A percentile compares a stretch with the other conserved stretches of the same genome.
These are phyloP conservation scores for Pseudonitzschia pungens DNA, from an alignment of 108 stramenopile genomes.

Conservation along the genomic window DNA sequence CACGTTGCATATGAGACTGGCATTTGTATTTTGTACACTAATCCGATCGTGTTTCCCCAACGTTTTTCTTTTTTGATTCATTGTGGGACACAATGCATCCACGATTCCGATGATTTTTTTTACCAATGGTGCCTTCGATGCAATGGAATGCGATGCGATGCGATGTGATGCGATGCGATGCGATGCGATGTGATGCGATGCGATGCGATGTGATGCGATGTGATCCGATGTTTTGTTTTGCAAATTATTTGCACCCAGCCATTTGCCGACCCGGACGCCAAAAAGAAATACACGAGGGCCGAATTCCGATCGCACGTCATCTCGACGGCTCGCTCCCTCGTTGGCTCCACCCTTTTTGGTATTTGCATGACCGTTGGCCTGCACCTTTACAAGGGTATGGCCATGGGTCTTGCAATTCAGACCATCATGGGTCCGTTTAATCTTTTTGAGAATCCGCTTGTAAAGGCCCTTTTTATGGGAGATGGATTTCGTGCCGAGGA, in stretches of 20 bases:
- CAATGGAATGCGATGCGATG: neutral
- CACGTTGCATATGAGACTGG: too few relatives aligned
- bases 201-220: neutral
- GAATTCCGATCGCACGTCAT: constrained; percentile 50
- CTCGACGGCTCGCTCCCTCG: constrained; percentile 49
- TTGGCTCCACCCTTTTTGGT: constrained; percentile 76
- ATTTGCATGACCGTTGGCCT: constrained; percentile 79
- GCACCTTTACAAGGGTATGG: constrained; percentile 87
- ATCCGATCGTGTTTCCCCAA: neutral
- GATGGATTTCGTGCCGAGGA: constrained; percentile 57
- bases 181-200: neutral
- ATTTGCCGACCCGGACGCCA: constrained; percentile 33
- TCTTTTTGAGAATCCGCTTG: constrained; percentile 67
- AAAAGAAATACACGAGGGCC: constrained; percentile 75
- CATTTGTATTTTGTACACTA: neutral
- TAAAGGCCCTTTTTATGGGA: constrained; percentile 54
- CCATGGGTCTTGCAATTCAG: constrained; percentile 86
- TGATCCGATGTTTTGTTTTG: neutral
- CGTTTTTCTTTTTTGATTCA: neutral
- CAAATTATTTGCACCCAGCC: neutral
- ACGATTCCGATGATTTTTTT: neutral
- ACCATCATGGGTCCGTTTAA: constrained; percentile 84
- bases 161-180: neutral
- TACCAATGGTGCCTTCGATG: neutral
- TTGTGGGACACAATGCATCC: too few relatives aligned